Percentiles rank a stretch among this genome's conserved stretches.
Evolutionary conservation across 805 yeast genomes (phyloP).

Genomic region (Sungouiozyma ichnusensis): DNA sequence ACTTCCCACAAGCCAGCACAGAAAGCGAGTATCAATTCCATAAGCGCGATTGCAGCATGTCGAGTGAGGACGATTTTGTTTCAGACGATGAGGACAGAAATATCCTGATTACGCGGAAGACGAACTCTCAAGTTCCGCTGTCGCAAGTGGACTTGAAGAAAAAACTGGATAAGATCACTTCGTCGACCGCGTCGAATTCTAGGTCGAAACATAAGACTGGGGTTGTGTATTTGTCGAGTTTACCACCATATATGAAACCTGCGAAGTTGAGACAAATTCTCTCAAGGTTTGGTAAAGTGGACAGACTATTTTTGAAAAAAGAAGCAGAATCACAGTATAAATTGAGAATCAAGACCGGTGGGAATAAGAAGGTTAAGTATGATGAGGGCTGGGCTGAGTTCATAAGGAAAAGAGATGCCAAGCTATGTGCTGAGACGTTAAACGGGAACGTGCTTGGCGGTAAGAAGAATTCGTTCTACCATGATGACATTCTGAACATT

Average conservation of each 20-base stretch:
- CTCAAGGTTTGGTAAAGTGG: conserved; percentile 76
- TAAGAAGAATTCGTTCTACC: conserved; percentile 78
- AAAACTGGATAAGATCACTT: background rate
- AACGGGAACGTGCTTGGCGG: conserved; percentile 91
- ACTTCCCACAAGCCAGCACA: too few species aligned
- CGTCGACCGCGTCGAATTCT: background rate
- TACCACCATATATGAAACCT: conserved; percentile 98
- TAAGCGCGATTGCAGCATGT: too few species aligned
- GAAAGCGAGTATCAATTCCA: too few species aligned
- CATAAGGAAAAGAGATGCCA: conserved; percentile 72
- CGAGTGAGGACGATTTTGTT: background rate
- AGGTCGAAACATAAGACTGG: conserved; percentile 63
- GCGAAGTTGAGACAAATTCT: conserved; percentile 75
- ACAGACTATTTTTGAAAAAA: conserved; percentile 75
- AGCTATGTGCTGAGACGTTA: conserved; percentile 72
- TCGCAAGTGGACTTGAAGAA: background rate
- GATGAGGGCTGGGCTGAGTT: conserved; percentile 98
- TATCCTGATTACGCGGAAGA: background rate
- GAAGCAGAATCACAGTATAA: conserved; percentile 61
- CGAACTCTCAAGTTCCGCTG: background rate
- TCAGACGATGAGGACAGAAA: background rate
- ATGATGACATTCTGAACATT: conserved; percentile 88
- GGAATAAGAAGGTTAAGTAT: conserved; percentile 78
- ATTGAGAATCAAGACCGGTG: conserved; percentile 72
- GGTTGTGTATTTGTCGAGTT: conserved; percentile 79